A percentile compares a stretch with the other conserved stretches of the same genome.
Conservation (phyloP, 2,329 filamentous ascomycete genomes). For the Cercospora janseana region DNA sequence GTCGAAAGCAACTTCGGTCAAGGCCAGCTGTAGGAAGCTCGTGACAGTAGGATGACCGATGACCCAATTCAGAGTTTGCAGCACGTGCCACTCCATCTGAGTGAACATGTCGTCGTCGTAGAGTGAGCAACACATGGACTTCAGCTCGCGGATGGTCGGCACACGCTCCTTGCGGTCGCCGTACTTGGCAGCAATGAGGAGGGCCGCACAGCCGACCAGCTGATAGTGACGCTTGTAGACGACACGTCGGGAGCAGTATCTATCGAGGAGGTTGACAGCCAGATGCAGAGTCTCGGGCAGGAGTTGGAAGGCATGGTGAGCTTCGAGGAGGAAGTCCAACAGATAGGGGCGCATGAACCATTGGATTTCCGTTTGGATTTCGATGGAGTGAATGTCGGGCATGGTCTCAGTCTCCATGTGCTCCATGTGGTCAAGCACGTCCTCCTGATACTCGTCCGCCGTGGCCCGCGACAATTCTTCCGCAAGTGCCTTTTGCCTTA, state of each 20-base stretch:
- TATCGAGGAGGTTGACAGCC: constrained; percentile 91
- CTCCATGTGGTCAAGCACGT: constrained; percentile 90
- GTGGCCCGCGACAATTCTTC: constrained; percentile 84
- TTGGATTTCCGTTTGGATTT: constrained; percentile 98
- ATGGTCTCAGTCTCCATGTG: constrained; percentile 94
- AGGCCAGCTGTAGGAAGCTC: constrained; percentile 83
- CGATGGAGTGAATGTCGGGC: constrained; percentile 94
- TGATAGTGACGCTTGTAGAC: constrained; percentile 99
- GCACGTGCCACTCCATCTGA: constrained; percentile 99
- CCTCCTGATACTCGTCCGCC: constrained; percentile 87
- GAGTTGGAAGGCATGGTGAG: constrained; percentile 89
- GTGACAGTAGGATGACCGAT: constrained; percentile 96
- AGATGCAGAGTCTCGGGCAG: constrained; percentile 94
- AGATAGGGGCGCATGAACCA: constrained; percentile 99
- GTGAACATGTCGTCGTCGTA: constrained; percentile 99
- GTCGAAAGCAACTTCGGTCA: constrained; percentile 72
- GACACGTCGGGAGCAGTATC: constrained; percentile 95
- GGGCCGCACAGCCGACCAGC: constrained; percentile 89
- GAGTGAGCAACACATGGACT: constrained; percentile 97
- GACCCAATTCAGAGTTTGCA: constrained; percentile 94
- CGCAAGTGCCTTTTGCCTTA: constrained; percentile 82
- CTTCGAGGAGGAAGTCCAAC: constrained; percentile 96
- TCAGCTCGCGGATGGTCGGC: constrained; percentile 93
- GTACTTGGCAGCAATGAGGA: constrained; percentile 97
- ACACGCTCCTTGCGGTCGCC: constrained; percentile 98